Percentiles rank a stretch among this genome's conserved stretches.
phyloP scores from a whole-genome alignment of 2,329 filamentous ascomycete genomes.

The Neonectria punicea region DNA sequence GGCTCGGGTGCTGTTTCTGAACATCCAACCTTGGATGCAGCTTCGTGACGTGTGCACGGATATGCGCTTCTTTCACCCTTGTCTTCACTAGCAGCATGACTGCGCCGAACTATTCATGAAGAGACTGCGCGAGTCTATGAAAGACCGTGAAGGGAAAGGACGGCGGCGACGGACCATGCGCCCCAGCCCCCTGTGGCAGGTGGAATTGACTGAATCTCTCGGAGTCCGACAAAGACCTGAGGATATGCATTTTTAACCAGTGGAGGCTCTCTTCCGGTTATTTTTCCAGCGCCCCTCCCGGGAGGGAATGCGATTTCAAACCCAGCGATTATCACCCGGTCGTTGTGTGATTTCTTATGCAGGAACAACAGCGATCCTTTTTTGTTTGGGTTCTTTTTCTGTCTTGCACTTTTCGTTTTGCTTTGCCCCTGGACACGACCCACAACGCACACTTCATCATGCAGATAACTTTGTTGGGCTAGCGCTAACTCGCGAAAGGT shows the following conservation, averaged over 20 bases:
- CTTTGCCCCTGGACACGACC: slow-evolving; percentile 13
- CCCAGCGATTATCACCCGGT: background rate
- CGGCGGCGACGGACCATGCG: background rate
- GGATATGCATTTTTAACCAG: slow-evolving; percentile 3
- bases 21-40: slow-evolving; percentile 6
- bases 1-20: background rate
- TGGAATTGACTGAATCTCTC: background rate
- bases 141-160: background rate
- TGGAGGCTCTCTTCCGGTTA: background rate
- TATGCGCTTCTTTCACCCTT: background rate
- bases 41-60: background rate
- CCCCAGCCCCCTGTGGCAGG: slow-evolving; percentile 6
- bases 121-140: background rate
- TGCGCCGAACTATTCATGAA: background rate
- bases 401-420: slow-evolving; percentile 14
- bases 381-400: slow-evolving; percentile 7
- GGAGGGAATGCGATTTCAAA: background rate
- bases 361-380: background rate
- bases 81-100: background rate
- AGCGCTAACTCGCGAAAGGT: slow-evolving; percentile 51
- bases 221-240: background rate
- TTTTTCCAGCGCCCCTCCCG: background rate
- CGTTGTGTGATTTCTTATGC: background rate
- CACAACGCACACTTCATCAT: background rate
- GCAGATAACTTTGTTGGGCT: slow-evolving; percentile 1